A percentile compares a stretch with the other conserved stretches of the same genome.
These are phyloP conservation scores for Trypanosoma melophagium DNA, from an alignment of 208 protist species.

Conservation along the genomic window DNA sequence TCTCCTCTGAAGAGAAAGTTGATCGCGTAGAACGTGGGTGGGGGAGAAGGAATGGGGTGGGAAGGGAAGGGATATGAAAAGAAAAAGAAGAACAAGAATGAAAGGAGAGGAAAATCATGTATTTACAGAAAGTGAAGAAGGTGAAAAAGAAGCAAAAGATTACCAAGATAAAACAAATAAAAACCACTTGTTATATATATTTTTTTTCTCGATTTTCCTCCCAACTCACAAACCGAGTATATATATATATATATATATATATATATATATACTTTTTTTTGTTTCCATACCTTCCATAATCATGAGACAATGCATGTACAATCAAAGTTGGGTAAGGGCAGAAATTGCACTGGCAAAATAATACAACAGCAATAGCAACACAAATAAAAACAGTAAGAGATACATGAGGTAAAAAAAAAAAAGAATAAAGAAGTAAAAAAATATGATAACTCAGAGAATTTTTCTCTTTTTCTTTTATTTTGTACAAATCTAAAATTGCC, in stretches of 20 bases:
- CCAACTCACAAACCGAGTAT: too few relatives aligned
- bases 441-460: neutral
- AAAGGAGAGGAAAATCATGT: neutral
- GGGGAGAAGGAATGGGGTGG: neutral
- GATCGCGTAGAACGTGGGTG: neutral
- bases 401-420: neutral
- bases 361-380: constrained; percentile 1
- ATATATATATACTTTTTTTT: too few relatives aligned
- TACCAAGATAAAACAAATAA: constrained; percentile 11
- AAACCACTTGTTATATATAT: too few relatives aligned
- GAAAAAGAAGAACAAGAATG: neutral
- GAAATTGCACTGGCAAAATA: neutral
- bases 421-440: neutral
- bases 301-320: constrained; percentile 7
- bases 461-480: neutral
- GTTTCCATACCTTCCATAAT: neutral
- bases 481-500: neutral
- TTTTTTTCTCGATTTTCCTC: too few relatives aligned
- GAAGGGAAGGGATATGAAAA: neutral
- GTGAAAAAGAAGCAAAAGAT: constrained; percentile 8
- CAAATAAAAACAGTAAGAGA: constrained; percentile 9
- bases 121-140: neutral
- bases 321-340: neutral
- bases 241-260: too few relatives aligned
- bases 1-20: neutral